A percentile compares a stretch with the other conserved stretches of the same genome.
phyloP scores from a whole-genome alignment of 768 basidiomycete genomes.

The Psilocybe sp. region DNA sequence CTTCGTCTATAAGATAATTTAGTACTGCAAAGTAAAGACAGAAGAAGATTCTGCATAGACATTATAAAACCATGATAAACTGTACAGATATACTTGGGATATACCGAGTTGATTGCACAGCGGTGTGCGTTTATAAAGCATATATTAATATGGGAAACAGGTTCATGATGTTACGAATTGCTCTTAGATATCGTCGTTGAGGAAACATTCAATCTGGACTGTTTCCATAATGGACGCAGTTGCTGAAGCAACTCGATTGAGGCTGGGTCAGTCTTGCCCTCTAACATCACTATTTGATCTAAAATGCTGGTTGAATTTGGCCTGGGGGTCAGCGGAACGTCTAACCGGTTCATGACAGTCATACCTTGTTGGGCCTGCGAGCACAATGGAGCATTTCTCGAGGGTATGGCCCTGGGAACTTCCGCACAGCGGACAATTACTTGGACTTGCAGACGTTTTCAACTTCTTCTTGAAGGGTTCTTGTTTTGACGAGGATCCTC shows the following conservation, averaged over 20 bases:
- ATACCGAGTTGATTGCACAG: too few relatives aligned
- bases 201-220: too few relatives aligned
- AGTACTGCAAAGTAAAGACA: too few relatives aligned
- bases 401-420: slow-evolving; percentile 9
- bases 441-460: background rate
- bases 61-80: too few relatives aligned
- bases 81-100: too few relatives aligned
- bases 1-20: background rate
- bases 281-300: slow-evolving; percentile 20
- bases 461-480: slow-evolving; percentile 3
- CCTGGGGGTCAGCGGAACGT: background rate
- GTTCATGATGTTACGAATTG: too few relatives aligned
- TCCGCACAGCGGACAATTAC: slow-evolving; percentile 5
- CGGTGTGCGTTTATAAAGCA: too few relatives aligned
- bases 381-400: slow-evolving; percentile 51
- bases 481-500: too few relatives aligned
- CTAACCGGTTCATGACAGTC: background rate
- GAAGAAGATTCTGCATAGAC: too few relatives aligned
- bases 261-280: slow-evolving; percentile 13
- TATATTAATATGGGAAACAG: too few relatives aligned
- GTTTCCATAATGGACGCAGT: too few relatives aligned
- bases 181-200: too few relatives aligned
- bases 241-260: background rate
- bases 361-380: slow-evolving; percentile 54
- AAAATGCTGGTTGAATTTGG: slow-evolving; percentile 22